Percentiles rank a stretch among this genome's conserved stretches.
phyloP scores from a whole-genome alignment of 2,329 filamentous ascomycete genomes.

The Geosmithia flava region DNA sequence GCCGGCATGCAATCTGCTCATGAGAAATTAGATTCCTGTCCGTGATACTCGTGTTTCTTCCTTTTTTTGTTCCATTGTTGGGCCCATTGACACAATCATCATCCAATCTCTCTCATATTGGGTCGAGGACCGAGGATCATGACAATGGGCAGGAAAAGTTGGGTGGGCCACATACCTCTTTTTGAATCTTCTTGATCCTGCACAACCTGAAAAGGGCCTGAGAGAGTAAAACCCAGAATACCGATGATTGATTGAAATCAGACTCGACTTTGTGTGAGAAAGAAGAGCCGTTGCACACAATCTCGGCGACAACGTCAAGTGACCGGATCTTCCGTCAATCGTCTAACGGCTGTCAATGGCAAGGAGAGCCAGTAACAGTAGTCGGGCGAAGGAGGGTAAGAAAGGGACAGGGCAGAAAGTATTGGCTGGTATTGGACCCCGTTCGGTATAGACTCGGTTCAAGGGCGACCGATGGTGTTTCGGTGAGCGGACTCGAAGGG shows the following conservation, averaged over 20 bases:
- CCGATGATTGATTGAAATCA: too few relatives aligned
- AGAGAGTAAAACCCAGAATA: neutral
- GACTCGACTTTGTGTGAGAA: too few relatives aligned
- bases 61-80: neutral
- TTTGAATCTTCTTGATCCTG: neutral
- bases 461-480: conserved; percentile 4
- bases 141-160: neutral
- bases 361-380: too few relatives aligned
- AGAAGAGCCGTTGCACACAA: too few relatives aligned
- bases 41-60: neutral
- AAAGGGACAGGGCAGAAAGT: neutral
- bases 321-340: too few relatives aligned
- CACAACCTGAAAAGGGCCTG: neutral
- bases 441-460: neutral
- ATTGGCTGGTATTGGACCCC: neutral
- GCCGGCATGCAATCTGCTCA: conserved; percentile 23
- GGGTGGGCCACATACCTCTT: conserved; percentile 2
- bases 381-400: neutral
- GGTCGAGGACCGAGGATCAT: neutral
- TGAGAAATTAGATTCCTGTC: conserved; percentile 9
- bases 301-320: too few relatives aligned
- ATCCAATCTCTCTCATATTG: neutral
- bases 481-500: conserved; percentile 2
- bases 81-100: neutral
- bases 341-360: too few relatives aligned